Conservation (phyloP, 108 stramenopile species). For the Nannochloropsis granulata region DNA sequence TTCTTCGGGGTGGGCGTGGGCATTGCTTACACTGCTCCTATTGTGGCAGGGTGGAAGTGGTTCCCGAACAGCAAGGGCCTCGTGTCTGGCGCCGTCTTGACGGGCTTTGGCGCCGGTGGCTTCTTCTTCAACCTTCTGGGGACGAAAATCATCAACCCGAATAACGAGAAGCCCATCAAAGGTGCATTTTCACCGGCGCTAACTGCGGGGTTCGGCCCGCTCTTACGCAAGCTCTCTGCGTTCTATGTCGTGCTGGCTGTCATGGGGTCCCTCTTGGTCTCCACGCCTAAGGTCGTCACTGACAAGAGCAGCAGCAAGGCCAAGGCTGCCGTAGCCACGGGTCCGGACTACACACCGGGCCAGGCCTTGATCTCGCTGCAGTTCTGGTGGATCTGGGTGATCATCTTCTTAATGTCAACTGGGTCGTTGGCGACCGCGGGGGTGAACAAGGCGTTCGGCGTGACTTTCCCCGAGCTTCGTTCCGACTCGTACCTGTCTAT, state of each 20-base stretch:
- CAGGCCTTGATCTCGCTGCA: neutral
- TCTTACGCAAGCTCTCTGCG: conserved; percentile 32
- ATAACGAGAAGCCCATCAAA: conserved; percentile 7
- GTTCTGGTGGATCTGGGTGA: conserved; percentile 19
- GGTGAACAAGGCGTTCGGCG: conserved; percentile 34
- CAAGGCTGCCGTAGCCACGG: neutral
- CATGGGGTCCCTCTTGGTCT: conserved; percentile 10
- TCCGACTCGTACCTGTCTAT: conserved; percentile 39
- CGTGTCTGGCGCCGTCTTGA: conserved; percentile 34
- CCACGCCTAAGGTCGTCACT: neutral
- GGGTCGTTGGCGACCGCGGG: conserved; percentile 33
- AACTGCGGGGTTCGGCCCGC: conserved; percentile 23
- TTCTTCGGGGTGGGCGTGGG: conserved; percentile 39
- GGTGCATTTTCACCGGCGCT: conserved; percentile 32
- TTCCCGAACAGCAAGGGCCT: conserved; percentile 37
- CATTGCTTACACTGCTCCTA: conserved; percentile 43
- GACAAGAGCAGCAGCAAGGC: neutral
- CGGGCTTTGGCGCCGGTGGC: conserved; percentile 41
- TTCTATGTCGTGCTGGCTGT: conserved; percentile 19
- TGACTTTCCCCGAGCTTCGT: neutral
- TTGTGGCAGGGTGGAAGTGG: conserved; percentile 38
- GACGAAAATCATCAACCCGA: conserved; percentile 32
- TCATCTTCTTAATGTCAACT: conserved; percentile 24
- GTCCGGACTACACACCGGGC: neutral
- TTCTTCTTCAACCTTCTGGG: conserved; percentile 42